phyloP scores from a whole-genome alignment of 2,329 filamentous ascomycete genomes.

The Penicillium sp. region DNA sequence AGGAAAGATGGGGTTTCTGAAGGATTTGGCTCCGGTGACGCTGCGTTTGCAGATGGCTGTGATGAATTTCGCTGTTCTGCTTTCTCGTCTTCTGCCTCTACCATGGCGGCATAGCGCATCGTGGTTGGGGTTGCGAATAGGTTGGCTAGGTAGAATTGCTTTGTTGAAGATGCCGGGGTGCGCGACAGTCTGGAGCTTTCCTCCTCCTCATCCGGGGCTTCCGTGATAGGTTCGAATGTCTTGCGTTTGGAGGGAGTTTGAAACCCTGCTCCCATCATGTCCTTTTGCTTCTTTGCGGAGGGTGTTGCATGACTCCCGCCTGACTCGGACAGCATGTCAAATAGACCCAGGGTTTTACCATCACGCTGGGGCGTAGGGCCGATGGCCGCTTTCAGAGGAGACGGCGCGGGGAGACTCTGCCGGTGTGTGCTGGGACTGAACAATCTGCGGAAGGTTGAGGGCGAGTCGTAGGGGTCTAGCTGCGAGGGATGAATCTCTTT shows the following conservation, averaged over 20 bases:
- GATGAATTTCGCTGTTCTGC: conserved; percentile 4
- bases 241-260: conserved; percentile 40
- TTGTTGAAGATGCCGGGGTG: conserved; percentile 45
- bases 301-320: conserved; percentile 38
- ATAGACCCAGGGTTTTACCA: conserved; percentile 48
- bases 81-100: conserved; percentile 32
- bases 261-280: conserved; percentile 26
- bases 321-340: conserved; percentile 47
- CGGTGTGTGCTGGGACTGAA: conserved; percentile 38
- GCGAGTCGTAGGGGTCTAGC: conserved; percentile 47
- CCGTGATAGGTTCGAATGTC: conserved; percentile 28
- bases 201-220: conserved; percentile 29
- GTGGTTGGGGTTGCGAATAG: conserved; percentile 48
- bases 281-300: conserved; percentile 27
- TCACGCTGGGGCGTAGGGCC: conserved; percentile 51
- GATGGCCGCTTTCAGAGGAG: conserved; percentile 41
- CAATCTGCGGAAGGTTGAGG: conserved; percentile 36
- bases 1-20: conserved; percentile 42
- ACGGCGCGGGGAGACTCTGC: conserved; percentile 26
- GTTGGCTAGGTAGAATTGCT: conserved; percentile 45
- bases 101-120: conserved; percentile 41
- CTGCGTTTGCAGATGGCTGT: conserved; percentile 3
- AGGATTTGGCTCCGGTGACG: conserved; percentile 16
- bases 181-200: conserved; percentile 27
- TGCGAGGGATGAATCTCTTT: conserved; percentile 36